phyloP scores from a whole-genome alignment of 805 yeast genomes.

The Jamesozyma jinghongensis region DNA sequence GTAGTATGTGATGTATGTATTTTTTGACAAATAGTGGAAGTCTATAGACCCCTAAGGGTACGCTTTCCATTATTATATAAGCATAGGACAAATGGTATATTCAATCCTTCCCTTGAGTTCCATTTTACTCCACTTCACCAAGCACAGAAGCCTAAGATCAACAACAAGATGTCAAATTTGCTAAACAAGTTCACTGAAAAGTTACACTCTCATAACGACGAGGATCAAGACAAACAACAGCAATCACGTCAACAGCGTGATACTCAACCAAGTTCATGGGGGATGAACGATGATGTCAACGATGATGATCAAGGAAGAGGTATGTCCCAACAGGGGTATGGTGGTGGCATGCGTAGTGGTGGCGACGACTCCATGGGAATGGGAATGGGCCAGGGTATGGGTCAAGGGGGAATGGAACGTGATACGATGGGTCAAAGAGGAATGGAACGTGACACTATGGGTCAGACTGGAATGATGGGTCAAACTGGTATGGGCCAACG shows the following conservation, averaged over 20 bases:
- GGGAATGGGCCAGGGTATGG: background rate
- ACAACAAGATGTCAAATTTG: slow-evolving; percentile 23
- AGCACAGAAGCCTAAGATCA: slow-evolving; percentile 40
- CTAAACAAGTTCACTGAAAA: slow-evolving; percentile 28
- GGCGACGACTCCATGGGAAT: background rate
- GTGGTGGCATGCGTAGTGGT: background rate
- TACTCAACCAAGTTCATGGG: slow-evolving; percentile 8
- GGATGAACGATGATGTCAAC: slow-evolving; percentile 7
- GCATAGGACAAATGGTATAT: no score
- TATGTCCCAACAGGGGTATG: background rate
- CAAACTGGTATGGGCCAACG: background rate
- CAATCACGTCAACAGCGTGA: slow-evolving; percentile 5
- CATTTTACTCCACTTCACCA: no score
- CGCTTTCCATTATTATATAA: no score
- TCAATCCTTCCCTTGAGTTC: no score
- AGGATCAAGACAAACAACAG: slow-evolving; percentile 8
- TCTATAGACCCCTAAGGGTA: no score
- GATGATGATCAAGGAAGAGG: background rate
- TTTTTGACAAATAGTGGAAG: no score
- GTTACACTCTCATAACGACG: slow-evolving; percentile 19
- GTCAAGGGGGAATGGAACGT: background rate
- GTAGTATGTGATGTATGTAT: no score
- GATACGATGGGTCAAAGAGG: slow-evolving; percentile 1
- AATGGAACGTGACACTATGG: background rate
- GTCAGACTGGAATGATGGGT: background rate